Conservation (phyloP, 306 rosid species). For the Inga leiocalycina region DNA sequence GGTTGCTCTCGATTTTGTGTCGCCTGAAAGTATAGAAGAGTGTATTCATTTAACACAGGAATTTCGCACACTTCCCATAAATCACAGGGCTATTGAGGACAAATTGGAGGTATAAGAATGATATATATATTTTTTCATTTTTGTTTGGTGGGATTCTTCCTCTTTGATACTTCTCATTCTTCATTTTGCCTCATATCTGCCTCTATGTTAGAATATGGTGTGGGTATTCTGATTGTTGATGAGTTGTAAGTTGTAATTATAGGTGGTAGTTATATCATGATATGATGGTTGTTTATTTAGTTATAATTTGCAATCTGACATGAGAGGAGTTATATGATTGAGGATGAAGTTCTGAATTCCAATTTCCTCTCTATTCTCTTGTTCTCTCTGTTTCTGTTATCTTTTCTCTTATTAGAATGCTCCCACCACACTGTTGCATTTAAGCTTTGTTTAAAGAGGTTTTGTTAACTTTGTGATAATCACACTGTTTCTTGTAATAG, state of each 20-base stretch:
- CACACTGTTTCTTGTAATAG: no score
- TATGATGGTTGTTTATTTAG: neutral
- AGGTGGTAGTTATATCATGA: neutral
- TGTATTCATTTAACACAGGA: slow-evolving; percentile 78
- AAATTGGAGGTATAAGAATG: slow-evolving; percentile 63
- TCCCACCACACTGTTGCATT: no score
- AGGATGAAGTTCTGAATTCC: neutral
- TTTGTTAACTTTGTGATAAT: neutral
- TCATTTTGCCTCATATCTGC: neutral
- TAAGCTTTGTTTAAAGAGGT: neutral
- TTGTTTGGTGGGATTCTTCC: neutral
- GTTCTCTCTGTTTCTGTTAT: neutral
- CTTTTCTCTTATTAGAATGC: no score
- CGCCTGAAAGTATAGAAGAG: slow-evolving; percentile 82
- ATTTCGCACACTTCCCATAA: slow-evolving; percentile 72
- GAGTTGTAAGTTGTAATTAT: no score
- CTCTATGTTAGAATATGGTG: neutral
- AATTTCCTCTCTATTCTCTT: neutral
- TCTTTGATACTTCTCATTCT: neutral
- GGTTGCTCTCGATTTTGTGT: slow-evolving; percentile 87
- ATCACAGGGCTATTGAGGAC: slow-evolving; percentile 72
- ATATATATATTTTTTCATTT: no score
- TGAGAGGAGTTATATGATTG: neutral
- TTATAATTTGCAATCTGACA: neutral
- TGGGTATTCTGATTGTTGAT: neutral